Conservation (phyloP, 805 yeast species). For the Ogataea naganishii region DNA sequence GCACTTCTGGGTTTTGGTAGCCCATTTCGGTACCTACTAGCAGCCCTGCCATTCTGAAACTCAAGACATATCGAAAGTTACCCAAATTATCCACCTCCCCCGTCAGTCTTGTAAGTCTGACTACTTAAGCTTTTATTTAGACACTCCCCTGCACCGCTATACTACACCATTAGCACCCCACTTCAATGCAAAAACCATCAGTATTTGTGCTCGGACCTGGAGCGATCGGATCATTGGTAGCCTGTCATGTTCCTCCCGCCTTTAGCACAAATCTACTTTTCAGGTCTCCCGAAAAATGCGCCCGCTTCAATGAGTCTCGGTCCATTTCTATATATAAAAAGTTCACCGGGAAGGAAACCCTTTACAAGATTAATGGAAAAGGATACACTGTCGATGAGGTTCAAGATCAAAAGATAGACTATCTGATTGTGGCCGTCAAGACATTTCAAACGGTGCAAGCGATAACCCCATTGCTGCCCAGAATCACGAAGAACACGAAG, state of each 20-base stretch:
- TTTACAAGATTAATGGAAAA: conserved; percentile 1
- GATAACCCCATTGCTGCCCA: conserved; percentile 40
- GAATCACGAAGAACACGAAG: conserved; percentile 41
- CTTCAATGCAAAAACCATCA: too few species aligned
- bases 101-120: too few species aligned
- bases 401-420: conserved; percentile 2
- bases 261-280: conserved; percentile 18
- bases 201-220: conserved; percentile 27
- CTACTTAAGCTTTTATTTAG: too few species aligned
- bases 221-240: conserved; percentile 24
- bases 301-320: conserved; percentile 8
- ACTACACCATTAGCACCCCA: too few species aligned
- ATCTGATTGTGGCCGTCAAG: conserved; percentile 67
- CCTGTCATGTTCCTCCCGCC: conserved; percentile 13
- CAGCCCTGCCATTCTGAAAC: too few species aligned
- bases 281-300: conserved; percentile 15
- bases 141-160: too few species aligned
- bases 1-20: too few species aligned
- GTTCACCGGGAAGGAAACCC: conserved; percentile 1
- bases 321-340: neutral
- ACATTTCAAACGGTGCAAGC: conserved; percentile 67
- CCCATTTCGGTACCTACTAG: too few species aligned
- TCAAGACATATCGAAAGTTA: too few species aligned
- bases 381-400: conserved; percentile 13
- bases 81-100: too few species aligned